Conservation (phyloP, 257 asterid species). For the Gentiana dahurica region DNA sequence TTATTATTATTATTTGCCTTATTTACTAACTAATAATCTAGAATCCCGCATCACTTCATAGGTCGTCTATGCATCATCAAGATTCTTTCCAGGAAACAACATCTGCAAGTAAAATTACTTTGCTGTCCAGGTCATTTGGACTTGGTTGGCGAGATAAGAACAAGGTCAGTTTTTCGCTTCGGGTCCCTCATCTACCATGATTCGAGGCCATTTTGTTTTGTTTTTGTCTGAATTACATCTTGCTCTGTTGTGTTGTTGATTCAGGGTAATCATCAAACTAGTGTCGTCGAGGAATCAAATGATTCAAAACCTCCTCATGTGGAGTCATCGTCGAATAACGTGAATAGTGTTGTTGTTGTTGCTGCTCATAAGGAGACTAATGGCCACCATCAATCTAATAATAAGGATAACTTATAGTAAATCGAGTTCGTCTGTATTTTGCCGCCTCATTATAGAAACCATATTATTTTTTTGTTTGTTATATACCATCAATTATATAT, state of each 20-base stretch:
- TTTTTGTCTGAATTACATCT: too few relatives aligned
- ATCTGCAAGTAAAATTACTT: slow-evolving; percentile 58
- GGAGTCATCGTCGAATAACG: slow-evolving; percentile 7
- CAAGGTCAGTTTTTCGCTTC: slow-evolving; percentile 41
- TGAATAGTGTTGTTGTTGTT: slow-evolving; percentile 1
- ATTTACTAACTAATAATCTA: too few relatives aligned
- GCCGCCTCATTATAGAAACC: too few relatives aligned
- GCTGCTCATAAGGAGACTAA: slow-evolving; percentile 24
- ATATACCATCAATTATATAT: too few relatives aligned
- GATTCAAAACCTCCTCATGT: slow-evolving; percentile 28
- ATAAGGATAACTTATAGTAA: slow-evolving; percentile 29
- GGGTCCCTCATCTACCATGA: too few relatives aligned
- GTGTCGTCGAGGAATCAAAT: slow-evolving; percentile 34
- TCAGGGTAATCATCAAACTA: too few relatives aligned
- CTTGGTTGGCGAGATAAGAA: slow-evolving; percentile 88
- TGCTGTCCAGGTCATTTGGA: slow-evolving; percentile 77
- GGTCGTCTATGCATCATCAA: slow-evolving; percentile 69
- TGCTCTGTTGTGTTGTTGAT: too few relatives aligned
- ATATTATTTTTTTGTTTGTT: too few relatives aligned
- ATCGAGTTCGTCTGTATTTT: too few relatives aligned
- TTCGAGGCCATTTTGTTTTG: too few relatives aligned
- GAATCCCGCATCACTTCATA: slow-evolving; percentile 12
- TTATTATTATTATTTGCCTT: too few relatives aligned
- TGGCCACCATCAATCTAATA: slow-evolving; percentile 21
- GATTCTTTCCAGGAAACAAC: slow-evolving; percentile 48